These are phyloP conservation scores for Apiospora sp. DNA, from an alignment of 2,329 filamentous ascomycete species.

Conservation along the genomic window DNA sequence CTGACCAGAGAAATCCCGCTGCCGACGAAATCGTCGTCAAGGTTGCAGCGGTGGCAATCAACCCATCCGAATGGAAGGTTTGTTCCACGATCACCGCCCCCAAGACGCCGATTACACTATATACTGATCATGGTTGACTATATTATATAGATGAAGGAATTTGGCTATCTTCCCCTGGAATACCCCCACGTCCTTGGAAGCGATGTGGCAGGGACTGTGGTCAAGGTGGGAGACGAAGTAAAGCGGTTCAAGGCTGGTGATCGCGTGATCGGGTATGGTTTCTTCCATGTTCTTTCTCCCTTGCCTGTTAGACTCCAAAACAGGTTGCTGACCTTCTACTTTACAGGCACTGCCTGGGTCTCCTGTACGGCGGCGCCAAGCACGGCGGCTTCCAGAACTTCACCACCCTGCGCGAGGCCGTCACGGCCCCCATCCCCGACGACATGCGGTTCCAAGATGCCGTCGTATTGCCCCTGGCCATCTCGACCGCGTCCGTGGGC, in stretches of 20 bases:
- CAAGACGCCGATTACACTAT: accelerated
- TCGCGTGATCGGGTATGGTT: constrained; percentile 37
- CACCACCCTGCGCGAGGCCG: constrained; percentile 25
- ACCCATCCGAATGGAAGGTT: constrained; percentile 24
- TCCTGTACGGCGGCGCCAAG: constrained; percentile 31
- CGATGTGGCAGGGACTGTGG: constrained; percentile 43
- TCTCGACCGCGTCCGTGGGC: constrained; percentile 38
- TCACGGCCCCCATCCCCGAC: constrained; percentile 32
- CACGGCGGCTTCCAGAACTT: constrained; percentile 41
- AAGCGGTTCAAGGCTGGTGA: constrained; percentile 43
- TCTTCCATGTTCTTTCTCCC: not conserved
- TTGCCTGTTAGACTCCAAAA: not conserved
- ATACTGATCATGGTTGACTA: accelerated
- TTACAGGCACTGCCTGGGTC: constrained; percentile 26
- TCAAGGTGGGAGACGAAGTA: constrained; percentile 38
- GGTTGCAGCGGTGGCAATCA: constrained; percentile 27
- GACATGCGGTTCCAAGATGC: constrained; percentile 34
- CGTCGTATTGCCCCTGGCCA: constrained; percentile 36
- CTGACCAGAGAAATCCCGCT: constrained; percentile 26
- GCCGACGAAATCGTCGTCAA: constrained; percentile 26
- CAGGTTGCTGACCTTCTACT: not conserved
- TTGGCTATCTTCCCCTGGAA: constrained; percentile 26
- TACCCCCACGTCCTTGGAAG: constrained; percentile 44
- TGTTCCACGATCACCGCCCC: not conserved
- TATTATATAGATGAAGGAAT: constrained; percentile 16